Conservation (phyloP, 2,329 filamentous ascomycete species). For the Immersiporthe knoxdaviesiana region DNA sequence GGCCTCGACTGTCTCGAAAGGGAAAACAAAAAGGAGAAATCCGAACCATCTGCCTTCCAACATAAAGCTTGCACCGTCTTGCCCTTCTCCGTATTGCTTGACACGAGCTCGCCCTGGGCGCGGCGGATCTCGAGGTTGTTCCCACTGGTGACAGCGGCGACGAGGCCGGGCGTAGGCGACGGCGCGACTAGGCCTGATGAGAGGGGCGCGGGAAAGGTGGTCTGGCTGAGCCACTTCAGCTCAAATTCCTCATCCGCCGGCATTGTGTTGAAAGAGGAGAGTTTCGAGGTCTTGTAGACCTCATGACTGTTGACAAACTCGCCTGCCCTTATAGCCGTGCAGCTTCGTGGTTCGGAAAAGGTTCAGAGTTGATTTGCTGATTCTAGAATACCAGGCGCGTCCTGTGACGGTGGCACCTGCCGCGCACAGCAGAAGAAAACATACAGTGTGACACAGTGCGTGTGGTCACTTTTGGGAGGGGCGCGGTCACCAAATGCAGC, state of each 20-base stretch:
- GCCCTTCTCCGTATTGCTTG: slow-evolving; percentile 49
- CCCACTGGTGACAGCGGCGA: slow-evolving; percentile 71
- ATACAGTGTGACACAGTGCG: slow-evolving; percentile 14
- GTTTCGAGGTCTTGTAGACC: not conserved
- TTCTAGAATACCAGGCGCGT: slow-evolving; percentile 3
- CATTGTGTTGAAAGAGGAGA: slow-evolving; percentile 18
- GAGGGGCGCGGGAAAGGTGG: slow-evolving; percentile 58
- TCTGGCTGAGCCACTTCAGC: slow-evolving; percentile 59
- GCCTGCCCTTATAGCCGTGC: not conserved
- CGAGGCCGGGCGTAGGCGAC: slow-evolving; percentile 84
- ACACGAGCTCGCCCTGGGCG: slow-evolving; percentile 71
- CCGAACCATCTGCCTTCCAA: slow-evolving; percentile 70
- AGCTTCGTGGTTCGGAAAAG: not conserved
- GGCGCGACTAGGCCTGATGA: slow-evolving; percentile 66
- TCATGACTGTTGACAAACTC: slow-evolving; percentile 12
- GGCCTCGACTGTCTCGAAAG: slow-evolving; percentile 31
- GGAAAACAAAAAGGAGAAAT: slow-evolving; percentile 15
- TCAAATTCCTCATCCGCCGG: slow-evolving; percentile 32
- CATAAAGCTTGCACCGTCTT: slow-evolving; percentile 53
- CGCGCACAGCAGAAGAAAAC: not conserved
- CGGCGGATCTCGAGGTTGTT: slow-evolving; percentile 76
- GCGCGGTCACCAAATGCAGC: not conserved
- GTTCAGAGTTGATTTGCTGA: not conserved
- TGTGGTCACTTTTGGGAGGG: not conserved
- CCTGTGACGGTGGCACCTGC: not conserved